Evolutionary conservation across 352 stramenopile genomes (phyloP).

Genomic region (Blastocystis sp.): DNA sequence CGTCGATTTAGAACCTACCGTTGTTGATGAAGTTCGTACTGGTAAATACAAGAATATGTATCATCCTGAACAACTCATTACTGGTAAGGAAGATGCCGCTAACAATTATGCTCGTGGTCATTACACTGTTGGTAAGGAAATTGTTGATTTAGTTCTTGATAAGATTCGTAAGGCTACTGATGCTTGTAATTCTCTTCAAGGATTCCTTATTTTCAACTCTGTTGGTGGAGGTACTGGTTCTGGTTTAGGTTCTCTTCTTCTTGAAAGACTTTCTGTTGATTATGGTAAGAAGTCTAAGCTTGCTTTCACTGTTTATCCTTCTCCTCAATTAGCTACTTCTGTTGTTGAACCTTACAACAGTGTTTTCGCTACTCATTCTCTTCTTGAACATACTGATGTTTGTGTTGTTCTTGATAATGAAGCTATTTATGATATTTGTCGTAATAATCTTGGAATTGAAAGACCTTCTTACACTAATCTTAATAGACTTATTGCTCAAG

Average conservation of each 20-base stretch:
- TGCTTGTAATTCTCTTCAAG: constrained; percentile 81
- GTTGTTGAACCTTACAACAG: constrained; percentile 96
- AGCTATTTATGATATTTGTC: constrained; percentile 86
- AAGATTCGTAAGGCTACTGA: constrained; percentile 81
- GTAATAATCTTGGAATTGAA: constrained; percentile 82
- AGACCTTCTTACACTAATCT: constrained; percentile 92
- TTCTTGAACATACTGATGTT: constrained; percentile 86
- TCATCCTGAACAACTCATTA: constrained; percentile 92
- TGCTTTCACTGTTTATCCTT: constrained; percentile 83
- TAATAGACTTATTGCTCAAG: constrained; percentile 84
- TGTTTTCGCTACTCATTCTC: constrained; percentile 74
- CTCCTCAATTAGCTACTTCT: constrained; percentile 77
- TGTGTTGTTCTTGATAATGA: constrained; percentile 88
- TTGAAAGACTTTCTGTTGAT: constrained; percentile 83
- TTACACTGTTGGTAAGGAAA: constrained; percentile 76
- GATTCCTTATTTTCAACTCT: constrained; percentile 87
- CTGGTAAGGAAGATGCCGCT: constrained; percentile 68
- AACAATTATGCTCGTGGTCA: constrained; percentile 74
- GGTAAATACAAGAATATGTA: constrained; percentile 84
- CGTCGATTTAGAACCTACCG: constrained; percentile 84
- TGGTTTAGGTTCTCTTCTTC: constrained; percentile 76
- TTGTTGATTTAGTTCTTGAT: constrained; percentile 82
- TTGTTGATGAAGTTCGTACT: constrained; percentile 84
- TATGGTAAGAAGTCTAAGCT: constrained; percentile 89
- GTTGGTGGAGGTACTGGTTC: constrained; percentile 85